A percentile compares a stretch with the other conserved stretches of the same genome.
Evolutionary conservation across 148 eudicot species (phyloP).

Genomic region (Talinum fruticosum): DNA sequence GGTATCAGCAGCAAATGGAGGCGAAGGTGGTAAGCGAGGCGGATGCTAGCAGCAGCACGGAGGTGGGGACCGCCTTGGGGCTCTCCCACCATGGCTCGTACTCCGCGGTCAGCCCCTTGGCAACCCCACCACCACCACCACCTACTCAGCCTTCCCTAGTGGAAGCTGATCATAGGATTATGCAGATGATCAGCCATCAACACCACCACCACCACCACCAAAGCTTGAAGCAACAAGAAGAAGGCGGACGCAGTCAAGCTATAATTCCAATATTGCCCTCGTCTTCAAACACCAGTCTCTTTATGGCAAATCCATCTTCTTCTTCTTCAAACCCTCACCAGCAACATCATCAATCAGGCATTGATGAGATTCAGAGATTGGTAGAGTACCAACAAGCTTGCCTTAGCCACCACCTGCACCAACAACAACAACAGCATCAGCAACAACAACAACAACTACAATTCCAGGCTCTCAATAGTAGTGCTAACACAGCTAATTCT

Average conservation of each 20-base stretch:
- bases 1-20: slow-evolving; percentile 14
- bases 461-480: slow-evolving; percentile 24
- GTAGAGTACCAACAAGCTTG: slow-evolving; percentile 55
- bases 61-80: slow-evolving; percentile 55
- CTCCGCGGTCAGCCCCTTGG: slow-evolving; percentile 29
- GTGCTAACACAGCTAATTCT: slow-evolving; percentile 16
- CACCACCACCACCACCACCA: slow-evolving; percentile 15
- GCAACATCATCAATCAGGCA: slow-evolving; percentile 16
- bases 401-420: slow-evolving; percentile 30
- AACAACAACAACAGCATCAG: slow-evolving; percentile 26
- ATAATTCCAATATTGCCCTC: slow-evolving; percentile 25
- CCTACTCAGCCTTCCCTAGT: slow-evolving; percentile 1
- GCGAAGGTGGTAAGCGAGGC: slow-evolving; percentile 36
- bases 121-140: slow-evolving; percentile 21
- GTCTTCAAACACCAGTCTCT: slow-evolving; percentile 3
- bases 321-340: slow-evolving; percentile 8
- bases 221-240: slow-evolving; percentile 13
- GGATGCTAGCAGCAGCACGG: slow-evolving; percentile 55
- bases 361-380: slow-evolving; percentile 64
- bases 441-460: slow-evolving; percentile 29
- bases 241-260: neutral
- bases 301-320: slow-evolving; percentile 19
- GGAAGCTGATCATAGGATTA: slow-evolving; percentile 25
- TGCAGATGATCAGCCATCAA: slow-evolving; percentile 18
- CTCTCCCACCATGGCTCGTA: slow-evolving; percentile 40